Conservation (phyloP, 2,329 filamentous ascomycete species). For the Curvularia hawaiiensis region DNA sequence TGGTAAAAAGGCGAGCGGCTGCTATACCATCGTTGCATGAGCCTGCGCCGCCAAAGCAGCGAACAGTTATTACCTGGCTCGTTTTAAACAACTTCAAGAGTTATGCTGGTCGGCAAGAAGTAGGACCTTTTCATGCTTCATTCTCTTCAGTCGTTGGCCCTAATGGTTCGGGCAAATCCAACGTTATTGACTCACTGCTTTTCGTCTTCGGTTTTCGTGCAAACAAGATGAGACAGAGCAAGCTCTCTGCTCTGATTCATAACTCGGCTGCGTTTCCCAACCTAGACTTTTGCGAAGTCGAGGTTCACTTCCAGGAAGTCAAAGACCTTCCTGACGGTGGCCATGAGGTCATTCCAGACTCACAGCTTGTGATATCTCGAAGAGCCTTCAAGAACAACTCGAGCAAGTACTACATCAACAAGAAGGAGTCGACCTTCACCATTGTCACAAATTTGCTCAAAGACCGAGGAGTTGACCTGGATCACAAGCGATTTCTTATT, state of each 20-base stretch:
- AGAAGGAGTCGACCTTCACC: slow-evolving; percentile 87
- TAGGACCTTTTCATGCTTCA: slow-evolving; percentile 94
- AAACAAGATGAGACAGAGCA: slow-evolving; percentile 99
- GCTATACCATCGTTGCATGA: slow-evolving; percentile 68
- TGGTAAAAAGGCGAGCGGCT: slow-evolving; percentile 80
- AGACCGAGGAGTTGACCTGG: slow-evolving; percentile 88
- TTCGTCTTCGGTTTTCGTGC: slow-evolving; percentile 99
- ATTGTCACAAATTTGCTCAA: slow-evolving; percentile 85
- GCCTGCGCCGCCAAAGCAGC: slow-evolving; percentile 76
- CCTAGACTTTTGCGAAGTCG: slow-evolving; percentile 89
- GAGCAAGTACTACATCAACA: slow-evolving; percentile 98
- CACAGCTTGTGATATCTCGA: slow-evolving; percentile 84
- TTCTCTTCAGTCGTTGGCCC: slow-evolving; percentile 98
- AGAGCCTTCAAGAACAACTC: slow-evolving; percentile 97
- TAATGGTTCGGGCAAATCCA: slow-evolving; percentile 97
- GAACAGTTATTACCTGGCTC: slow-evolving; percentile 91
- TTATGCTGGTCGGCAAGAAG: slow-evolving; percentile 92
- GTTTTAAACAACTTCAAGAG: slow-evolving; percentile 98
- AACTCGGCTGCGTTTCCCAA: slow-evolving; percentile 89
- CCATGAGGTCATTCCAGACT: slow-evolving; percentile 79
- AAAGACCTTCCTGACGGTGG: slow-evolving; percentile 82
- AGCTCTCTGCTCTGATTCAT: slow-evolving; percentile 96
- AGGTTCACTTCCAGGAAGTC: slow-evolving; percentile 95
- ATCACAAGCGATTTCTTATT: slow-evolving; percentile 98
- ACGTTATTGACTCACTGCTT: slow-evolving; percentile 95